These are phyloP conservation scores for Tuber umbilicatum DNA, from an alignment of 495 filamentous ascomycete species.

Conservation along the genomic window DNA sequence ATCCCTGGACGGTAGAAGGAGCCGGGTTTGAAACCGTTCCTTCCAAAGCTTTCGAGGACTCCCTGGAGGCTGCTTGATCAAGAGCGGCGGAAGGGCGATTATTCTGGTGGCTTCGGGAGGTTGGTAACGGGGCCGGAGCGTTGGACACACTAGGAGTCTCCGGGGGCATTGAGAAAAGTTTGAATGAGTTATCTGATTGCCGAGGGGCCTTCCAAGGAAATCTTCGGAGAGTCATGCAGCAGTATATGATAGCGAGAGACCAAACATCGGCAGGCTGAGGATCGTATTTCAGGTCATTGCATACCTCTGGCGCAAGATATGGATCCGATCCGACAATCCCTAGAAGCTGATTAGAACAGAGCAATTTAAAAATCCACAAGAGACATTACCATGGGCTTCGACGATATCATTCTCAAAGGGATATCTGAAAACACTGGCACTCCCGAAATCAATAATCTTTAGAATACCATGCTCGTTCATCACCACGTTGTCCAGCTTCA, in stretches of 20 bases:
- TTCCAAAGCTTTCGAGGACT: constrained; percentile 17
- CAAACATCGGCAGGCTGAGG: constrained; percentile 91
- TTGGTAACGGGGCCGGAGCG: constrained; percentile 26
- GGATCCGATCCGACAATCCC: constrained; percentile 97
- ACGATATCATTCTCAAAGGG: constrained; percentile 93
- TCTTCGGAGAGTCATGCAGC: constrained; percentile 92
- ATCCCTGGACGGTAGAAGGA: constrained; percentile 36
- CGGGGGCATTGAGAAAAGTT: constrained; percentile 77
- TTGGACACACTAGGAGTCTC: constrained; percentile 19
- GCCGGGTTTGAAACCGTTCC: constrained; percentile 30
- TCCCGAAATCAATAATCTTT: constrained; percentile 99
- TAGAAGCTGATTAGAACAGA: constrained; percentile 42
- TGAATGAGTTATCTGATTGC: constrained; percentile 86
- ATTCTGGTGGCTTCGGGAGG: constrained; percentile 33
- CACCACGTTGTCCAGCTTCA: constrained; percentile 97
- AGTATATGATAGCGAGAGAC: constrained; percentile 97
- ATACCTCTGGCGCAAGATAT: constrained; percentile 94
- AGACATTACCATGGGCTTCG: constrained; percentile 67
- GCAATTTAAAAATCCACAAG: constrained; percentile 6
- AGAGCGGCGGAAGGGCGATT: constrained; percentile 18
- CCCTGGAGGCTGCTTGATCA: background rate
- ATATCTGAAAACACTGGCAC: constrained; percentile 92
- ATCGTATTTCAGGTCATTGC: constrained; percentile 89
- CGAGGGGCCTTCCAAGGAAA: constrained; percentile 98
- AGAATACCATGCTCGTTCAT: constrained; percentile 97